Conservation (phyloP, 345 rosid genomes). For the Barbarea vulgaris region DNA sequence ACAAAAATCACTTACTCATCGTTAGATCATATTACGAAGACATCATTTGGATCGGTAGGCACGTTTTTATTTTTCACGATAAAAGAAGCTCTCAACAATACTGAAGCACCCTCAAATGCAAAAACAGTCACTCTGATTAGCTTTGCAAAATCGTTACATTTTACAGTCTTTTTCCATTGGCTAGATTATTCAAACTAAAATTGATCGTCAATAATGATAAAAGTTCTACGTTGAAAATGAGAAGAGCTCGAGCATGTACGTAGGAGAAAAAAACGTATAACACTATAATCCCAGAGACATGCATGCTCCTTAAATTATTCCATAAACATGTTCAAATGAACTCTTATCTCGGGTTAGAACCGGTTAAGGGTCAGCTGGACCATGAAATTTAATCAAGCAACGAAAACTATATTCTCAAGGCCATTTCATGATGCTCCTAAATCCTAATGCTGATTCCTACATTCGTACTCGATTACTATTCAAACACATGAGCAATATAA, state of each 20-base stretch:
- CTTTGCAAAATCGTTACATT: neutral
- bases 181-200: neutral
- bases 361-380: conserved; percentile 69
- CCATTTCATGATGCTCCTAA: neutral
- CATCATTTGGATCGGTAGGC: neutral
- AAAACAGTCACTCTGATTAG: neutral
- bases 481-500: neutral
- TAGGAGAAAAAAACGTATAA: too few species aligned
- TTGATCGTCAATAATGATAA: neutral
- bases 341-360: neutral
- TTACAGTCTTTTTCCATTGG: neutral
- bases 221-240: neutral
- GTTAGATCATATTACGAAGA: neutral
- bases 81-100: neutral
- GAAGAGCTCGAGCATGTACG: too few species aligned
- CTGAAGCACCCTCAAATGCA: neutral
- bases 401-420: conserved; percentile 8
- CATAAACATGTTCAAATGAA: neutral
- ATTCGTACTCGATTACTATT: neutral
- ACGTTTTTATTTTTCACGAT: neutral
- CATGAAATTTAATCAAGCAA: conserved; percentile 92
- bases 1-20: neutral
- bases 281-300: neutral
- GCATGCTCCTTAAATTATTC: neutral
- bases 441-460: neutral